Percentiles rank a stretch among this genome's conserved stretches.
Evolutionary conservation across 129 eudicot genomes (phyloP).

Genomic region (Flaveria trinervia): DNA sequence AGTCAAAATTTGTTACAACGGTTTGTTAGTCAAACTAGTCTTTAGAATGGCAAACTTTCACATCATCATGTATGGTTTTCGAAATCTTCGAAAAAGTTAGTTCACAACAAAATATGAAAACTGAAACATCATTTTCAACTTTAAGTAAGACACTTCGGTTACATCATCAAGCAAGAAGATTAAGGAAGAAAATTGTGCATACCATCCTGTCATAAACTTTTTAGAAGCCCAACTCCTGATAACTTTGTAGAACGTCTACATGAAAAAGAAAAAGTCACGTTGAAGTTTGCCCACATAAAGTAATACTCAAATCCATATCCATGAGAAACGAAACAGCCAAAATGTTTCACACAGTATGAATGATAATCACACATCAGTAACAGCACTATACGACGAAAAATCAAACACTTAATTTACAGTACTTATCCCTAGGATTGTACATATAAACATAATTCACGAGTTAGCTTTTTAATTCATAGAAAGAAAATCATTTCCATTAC

Average conservation of each 20-base stretch:
- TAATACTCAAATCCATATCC: constrained; percentile 2
- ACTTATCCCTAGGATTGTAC: not conserved
- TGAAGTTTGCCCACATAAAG: not conserved
- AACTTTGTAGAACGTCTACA: constrained; percentile 85
- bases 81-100: not conserved
- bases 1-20: not conserved
- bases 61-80: not conserved
- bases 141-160: not conserved
- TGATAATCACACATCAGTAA: constrained; percentile 1
- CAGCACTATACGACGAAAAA: not conserved
- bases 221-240: constrained; percentile 96
- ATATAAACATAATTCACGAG: not conserved
- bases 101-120: not conserved
- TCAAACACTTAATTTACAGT: not conserved
- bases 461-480: not conserved
- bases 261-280: not conserved
- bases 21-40: not conserved
- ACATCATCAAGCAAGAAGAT: constrained; percentile 9
- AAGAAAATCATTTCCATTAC: not conserved
- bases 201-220: constrained; percentile 99
- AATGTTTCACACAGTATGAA: not conserved
- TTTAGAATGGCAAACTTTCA: not conserved
- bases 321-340: not conserved
- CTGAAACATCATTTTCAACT: not conserved
- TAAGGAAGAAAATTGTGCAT: constrained; percentile 25